Percentiles rank a stretch among this genome's conserved stretches.
These are phyloP conservation scores for Mortierella sp. DNA, from an alignment of 371 early-diverging fungal genomes.

Conservation along the genomic window DNA sequence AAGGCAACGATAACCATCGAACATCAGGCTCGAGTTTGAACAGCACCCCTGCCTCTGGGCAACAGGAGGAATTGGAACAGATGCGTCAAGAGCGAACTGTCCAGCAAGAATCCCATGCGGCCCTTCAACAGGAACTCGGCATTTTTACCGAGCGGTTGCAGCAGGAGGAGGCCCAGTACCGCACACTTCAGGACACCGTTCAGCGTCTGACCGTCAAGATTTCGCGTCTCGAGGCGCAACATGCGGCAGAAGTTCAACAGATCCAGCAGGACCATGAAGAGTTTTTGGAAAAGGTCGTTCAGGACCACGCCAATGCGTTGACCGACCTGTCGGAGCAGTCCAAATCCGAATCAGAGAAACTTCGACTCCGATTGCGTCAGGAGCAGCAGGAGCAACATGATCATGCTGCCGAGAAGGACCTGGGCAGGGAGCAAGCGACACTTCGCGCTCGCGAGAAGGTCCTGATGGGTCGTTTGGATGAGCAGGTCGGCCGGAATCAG, in stretches of 20 bases:
- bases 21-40: background rate
- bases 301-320: constrained; percentile 34
- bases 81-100: constrained; percentile 13
- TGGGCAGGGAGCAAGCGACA: constrained; percentile 14
- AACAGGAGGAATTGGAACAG: constrained; percentile 11
- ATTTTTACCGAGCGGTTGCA: constrained; percentile 15
- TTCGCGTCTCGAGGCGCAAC: constrained; percentile 13
- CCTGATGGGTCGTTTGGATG: constrained; percentile 9
- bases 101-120: constrained; percentile 3
- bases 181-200: constrained; percentile 36
- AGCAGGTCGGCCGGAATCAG: constrained; percentile 18
- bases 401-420: background rate
- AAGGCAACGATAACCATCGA: background rate
- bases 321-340: constrained; percentile 32
- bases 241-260: constrained; percentile 24
- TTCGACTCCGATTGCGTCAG: background rate
- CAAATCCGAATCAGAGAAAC: constrained; percentile 16
- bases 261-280: constrained; percentile 43
- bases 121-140: constrained; percentile 18
- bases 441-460: constrained; percentile 22
- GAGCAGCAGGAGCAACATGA: background rate
- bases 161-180: constrained; percentile 38
- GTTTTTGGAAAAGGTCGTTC: constrained; percentile 33
- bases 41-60: background rate
- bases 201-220: constrained; percentile 28